phyloP scores from a whole-genome alignment of 2,329 filamentous ascomycete genomes.

The Cryphonectria nitschkei region DNA sequence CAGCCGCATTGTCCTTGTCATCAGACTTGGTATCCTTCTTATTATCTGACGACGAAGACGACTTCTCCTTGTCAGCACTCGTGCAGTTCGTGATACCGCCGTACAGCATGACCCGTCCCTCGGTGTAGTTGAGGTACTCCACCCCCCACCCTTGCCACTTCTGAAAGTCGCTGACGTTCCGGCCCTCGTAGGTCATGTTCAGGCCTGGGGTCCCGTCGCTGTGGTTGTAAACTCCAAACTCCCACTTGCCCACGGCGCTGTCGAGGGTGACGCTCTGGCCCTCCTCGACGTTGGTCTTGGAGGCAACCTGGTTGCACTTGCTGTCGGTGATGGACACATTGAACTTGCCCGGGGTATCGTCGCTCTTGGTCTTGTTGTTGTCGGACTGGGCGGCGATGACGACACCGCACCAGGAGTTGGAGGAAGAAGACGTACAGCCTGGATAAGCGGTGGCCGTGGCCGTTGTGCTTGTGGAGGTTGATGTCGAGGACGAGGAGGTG shows the following conservation, averaged over 20 bases:
- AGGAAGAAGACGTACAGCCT: background rate
- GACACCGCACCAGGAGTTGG: constrained; percentile 10
- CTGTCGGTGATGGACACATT: constrained; percentile 14
- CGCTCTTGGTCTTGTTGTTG: background rate
- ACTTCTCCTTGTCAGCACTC: constrained; percentile 6
- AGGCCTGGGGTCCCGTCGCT: background rate
- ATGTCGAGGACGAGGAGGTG: background rate
- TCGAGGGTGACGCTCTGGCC: constrained; percentile 4
- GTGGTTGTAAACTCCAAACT: constrained; percentile 5
- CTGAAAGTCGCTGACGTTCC: constrained; percentile 2
- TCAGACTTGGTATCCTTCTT: constrained; percentile 1
- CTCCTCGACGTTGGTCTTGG: constrained; percentile 7
- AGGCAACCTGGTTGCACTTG: constrained; percentile 7
- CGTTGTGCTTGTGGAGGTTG: background rate
- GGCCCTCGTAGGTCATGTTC: constrained; percentile 7
- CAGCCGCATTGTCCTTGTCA: constrained; percentile 8
- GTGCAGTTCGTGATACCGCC: constrained; percentile 16
- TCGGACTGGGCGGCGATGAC: background rate
- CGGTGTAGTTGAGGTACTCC: constrained; percentile 3
- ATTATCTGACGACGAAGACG: background rate
- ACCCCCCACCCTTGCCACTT: constrained; percentile 1
- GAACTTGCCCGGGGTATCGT: constrained; percentile 9
- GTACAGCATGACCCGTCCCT: background rate
- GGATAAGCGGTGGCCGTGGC: constrained; percentile 9
- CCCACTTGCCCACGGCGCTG: constrained; percentile 13